Percentiles rank a stretch among this genome's conserved stretches.
These are phyloP conservation scores for Echium plantagineum DNA, from an alignment of 257 asterid species.

Conservation along the genomic window DNA sequence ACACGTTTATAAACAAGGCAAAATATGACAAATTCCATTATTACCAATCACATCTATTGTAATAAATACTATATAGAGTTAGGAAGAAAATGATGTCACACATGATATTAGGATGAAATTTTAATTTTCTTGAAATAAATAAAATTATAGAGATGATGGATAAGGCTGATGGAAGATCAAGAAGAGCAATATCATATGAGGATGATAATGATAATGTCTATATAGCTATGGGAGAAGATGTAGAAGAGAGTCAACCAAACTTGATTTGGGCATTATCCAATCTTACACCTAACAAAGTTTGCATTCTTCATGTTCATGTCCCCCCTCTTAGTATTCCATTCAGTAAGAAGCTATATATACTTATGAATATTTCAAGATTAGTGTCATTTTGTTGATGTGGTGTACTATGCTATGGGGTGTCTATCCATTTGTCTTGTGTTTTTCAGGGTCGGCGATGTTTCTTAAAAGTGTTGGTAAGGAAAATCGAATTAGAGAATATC, in stretches of 20 bases:
- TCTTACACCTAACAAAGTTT: slow-evolving; percentile 37
- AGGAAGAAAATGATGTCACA: too few species aligned
- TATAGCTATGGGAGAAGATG: slow-evolving; percentile 54
- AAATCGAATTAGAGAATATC: background rate
- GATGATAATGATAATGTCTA: slow-evolving; percentile 23
- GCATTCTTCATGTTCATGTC: slow-evolving; percentile 56
- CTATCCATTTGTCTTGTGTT: background rate
- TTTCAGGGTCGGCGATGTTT: background rate
- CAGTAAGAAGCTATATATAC: slow-evolving; percentile 13
- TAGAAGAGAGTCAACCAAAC: slow-evolving; percentile 36
- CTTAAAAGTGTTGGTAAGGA: background rate
- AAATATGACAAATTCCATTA: too few species aligned
- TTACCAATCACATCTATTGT: too few species aligned
- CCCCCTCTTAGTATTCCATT: slow-evolving; percentile 50
- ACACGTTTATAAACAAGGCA: too few species aligned
- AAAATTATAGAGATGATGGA: background rate
- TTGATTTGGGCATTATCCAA: slow-evolving; percentile 49
- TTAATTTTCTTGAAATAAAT: too few species aligned
- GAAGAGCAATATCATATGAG: background rate
- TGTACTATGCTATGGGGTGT: too few species aligned
- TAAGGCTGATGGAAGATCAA: background rate
- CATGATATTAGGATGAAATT: too few species aligned
- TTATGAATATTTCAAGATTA: background rate
- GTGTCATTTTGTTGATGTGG: too few species aligned
- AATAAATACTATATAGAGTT: too few species aligned